phyloP scores from a whole-genome alignment of 2,329 filamentous ascomycete genomes.

The Sclerotinia minor region DNA sequence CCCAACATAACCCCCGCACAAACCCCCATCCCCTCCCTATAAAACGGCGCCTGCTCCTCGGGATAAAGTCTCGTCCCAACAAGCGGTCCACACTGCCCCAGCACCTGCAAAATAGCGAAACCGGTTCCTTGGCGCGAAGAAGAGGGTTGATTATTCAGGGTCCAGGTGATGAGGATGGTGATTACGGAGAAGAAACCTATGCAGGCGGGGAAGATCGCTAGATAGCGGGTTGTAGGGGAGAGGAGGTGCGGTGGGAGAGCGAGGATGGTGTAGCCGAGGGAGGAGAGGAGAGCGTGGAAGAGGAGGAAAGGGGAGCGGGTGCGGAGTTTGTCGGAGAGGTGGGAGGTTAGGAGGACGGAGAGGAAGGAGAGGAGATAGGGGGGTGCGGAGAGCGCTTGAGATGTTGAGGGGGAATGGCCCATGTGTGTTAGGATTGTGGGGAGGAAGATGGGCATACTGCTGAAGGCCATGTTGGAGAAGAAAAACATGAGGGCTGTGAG shows the following conservation, averaged over 20 bases:
- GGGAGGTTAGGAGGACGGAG: constrained; percentile 69
- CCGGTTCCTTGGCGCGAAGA: constrained; percentile 70
- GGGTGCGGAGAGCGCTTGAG: constrained; percentile 78
- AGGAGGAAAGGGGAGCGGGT: constrained; percentile 67
- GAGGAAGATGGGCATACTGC: constrained; percentile 82
- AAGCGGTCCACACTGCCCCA: constrained; percentile 52
- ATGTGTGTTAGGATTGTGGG: constrained; percentile 76
- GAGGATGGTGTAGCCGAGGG: constrained; percentile 59
- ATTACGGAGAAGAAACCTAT: constrained; percentile 82
- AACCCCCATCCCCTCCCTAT: constrained; percentile 50
- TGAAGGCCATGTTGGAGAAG: constrained; percentile 83
- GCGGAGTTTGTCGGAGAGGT: constrained; percentile 66
- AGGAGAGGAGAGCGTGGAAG: constrained; percentile 66
- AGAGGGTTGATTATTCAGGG: constrained; percentile 77
- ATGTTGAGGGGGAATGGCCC: constrained; percentile 66
- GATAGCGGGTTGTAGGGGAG: constrained; percentile 62
- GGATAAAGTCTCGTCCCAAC: constrained; percentile 57
- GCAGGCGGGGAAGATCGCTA: constrained; percentile 75
- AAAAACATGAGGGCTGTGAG: constrained; percentile 83
- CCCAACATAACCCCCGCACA: constrained; percentile 53
- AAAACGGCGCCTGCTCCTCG: constrained; percentile 50
- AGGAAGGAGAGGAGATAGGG: constrained; percentile 78
- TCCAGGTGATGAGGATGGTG: constrained; percentile 84
- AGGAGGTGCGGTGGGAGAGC: constrained; percentile 62
- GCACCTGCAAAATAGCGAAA: constrained; percentile 76